Percentiles rank a stretch among this genome's conserved stretches.
Evolutionary conservation across 1,284 basidiomycete species (phyloP).

Genomic region (Trichosporon ovoides): DNA sequence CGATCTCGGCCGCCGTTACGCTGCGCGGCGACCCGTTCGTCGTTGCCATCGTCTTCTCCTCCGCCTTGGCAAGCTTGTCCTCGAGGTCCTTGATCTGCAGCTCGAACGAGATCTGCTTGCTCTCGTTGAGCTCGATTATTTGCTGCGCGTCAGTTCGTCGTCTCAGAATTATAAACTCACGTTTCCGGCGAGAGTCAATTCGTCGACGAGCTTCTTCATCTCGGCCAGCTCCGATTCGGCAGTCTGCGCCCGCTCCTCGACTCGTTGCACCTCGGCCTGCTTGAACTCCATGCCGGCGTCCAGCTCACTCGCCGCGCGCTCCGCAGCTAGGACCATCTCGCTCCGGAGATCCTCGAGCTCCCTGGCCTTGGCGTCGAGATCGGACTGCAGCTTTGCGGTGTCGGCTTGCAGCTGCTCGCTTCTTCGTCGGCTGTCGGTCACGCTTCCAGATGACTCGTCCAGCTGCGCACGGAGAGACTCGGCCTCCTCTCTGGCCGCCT

Average conservation of each 20-base stretch:
- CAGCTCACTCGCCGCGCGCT: slow-evolving; percentile 40
- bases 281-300: slow-evolving; percentile 49
- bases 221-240: slow-evolving; percentile 33
- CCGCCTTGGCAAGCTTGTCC: slow-evolving; percentile 30
- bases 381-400: slow-evolving; percentile 26
- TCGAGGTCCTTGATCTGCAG: slow-evolving; percentile 63
- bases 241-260: slow-evolving; percentile 39
- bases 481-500: slow-evolving; percentile 27
- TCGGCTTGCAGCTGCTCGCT: slow-evolving; percentile 36
- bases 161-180: slow-evolving; percentile 22
- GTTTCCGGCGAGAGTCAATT: slow-evolving; percentile 43
- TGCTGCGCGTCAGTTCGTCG: slow-evolving; percentile 55
- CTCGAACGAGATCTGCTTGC: slow-evolving; percentile 71
- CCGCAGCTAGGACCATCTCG: slow-evolving; percentile 39
- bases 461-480: slow-evolving; percentile 33
- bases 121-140: slow-evolving; percentile 85
- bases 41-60: slow-evolving; percentile 7
- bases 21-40: slow-evolving; percentile 39
- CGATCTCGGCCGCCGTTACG: slow-evolving; percentile 71
- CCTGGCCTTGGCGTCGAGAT: slow-evolving; percentile 31
- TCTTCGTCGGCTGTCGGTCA: slow-evolving; percentile 31
- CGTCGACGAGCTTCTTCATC: slow-evolving; percentile 42
- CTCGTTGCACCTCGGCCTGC: slow-evolving; percentile 41
- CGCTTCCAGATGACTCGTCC: slow-evolving; percentile 37
- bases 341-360: slow-evolving; percentile 37